A percentile compares a stretch with the other conserved stretches of the same genome.
phyloP scores from a whole-genome alignment of 176 grass and related monocot genomes.

The Oryza coarctata region DNA sequence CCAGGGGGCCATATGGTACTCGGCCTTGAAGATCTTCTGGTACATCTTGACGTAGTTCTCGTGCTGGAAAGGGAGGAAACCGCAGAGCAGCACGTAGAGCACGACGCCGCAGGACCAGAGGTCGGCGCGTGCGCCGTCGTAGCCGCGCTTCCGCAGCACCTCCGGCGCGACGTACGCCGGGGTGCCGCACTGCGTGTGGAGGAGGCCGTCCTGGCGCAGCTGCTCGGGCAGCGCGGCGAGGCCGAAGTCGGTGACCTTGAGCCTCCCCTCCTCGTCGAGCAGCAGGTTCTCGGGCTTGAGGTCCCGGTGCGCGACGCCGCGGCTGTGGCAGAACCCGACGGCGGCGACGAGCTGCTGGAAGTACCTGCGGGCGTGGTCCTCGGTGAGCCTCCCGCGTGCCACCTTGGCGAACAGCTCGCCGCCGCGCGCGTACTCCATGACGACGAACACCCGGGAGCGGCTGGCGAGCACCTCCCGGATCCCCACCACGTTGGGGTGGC shows the following conservation, averaged over 20 bases:
- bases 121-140: slow-evolving; percentile 75
- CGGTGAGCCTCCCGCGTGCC: slow-evolving; percentile 48
- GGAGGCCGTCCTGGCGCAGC: slow-evolving; percentile 70
- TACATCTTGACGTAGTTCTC: slow-evolving; percentile 86
- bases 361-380: slow-evolving; percentile 67
- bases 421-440: slow-evolving; percentile 88
- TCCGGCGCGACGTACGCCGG: slow-evolving; percentile 97
- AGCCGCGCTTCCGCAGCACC: slow-evolving; percentile 75
- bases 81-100: slow-evolving; percentile 86
- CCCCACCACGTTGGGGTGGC: slow-evolving; percentile 79
- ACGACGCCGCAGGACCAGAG: slow-evolving; percentile 98
- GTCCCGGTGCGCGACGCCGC: slow-evolving; percentile 91
- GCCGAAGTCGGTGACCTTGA: slow-evolving; percentile 96
- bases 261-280: slow-evolving; percentile 52
- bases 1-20: slow-evolving; percentile 82
- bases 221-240: slow-evolving; percentile 94
- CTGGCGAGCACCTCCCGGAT: slow-evolving; percentile 88
- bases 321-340: slow-evolving; percentile 90
- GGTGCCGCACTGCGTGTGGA: slow-evolving; percentile 98
- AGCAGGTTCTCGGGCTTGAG: slow-evolving; percentile 98
- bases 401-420: slow-evolving; percentile 79
- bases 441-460: slow-evolving; percentile 74
- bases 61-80: slow-evolving; percentile 83
- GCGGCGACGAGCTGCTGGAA: slow-evolving; percentile 89
- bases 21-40: slow-evolving; percentile 79